phyloP scores from a whole-genome alignment of 495 filamentous ascomycete genomes.

The Cairneyella variabilis region DNA sequence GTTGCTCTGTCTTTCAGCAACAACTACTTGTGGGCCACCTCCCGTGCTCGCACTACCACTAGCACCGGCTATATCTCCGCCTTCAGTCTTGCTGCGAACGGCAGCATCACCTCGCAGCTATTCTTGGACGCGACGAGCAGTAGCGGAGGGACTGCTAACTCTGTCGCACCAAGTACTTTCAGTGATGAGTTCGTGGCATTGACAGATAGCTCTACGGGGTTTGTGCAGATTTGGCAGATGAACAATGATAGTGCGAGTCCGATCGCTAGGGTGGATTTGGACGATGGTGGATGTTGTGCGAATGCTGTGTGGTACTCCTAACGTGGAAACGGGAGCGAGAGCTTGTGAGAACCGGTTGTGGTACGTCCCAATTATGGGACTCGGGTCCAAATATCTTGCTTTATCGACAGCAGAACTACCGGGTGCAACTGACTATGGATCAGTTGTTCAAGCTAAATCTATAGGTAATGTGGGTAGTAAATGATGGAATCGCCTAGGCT shows the following conservation, averaged over 20 bases:
- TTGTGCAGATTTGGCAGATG: slow-evolving; percentile 36
- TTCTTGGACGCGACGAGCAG: slow-evolving; percentile 31
- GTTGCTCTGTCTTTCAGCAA: slow-evolving; percentile 30
- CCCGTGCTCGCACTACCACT: slow-evolving; percentile 20
- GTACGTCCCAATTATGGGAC: too few species aligned
- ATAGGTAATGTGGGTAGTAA: too few species aligned
- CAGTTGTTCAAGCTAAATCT: too few species aligned
- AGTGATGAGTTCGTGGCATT: slow-evolving; percentile 30
- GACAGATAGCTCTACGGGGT: slow-evolving; percentile 33
- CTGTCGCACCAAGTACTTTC: slow-evolving; percentile 30
- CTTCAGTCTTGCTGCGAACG: slow-evolving; percentile 25
- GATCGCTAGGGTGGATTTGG: slow-evolving; percentile 30
- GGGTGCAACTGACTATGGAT: too few species aligned
- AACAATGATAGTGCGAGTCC: slow-evolving; percentile 16
- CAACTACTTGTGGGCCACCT: slow-evolving; percentile 35
- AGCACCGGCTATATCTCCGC: slow-evolving; percentile 31
- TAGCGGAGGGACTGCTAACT: slow-evolving; percentile 32
- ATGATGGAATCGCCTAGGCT: too few species aligned
- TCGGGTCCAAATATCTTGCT: too few species aligned
- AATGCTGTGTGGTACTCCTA: slow-evolving; percentile 27
- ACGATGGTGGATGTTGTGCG: slow-evolving; percentile 33
- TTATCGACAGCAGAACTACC: too few species aligned
- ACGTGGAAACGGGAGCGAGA: background rate
- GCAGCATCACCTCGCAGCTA: slow-evolving; percentile 27
- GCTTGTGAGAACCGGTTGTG: too few species aligned